These are phyloP conservation scores for Clitopilus hobsonii DNA, from an alignment of 768 basidiomycete genomes.

Conservation along the genomic window DNA sequence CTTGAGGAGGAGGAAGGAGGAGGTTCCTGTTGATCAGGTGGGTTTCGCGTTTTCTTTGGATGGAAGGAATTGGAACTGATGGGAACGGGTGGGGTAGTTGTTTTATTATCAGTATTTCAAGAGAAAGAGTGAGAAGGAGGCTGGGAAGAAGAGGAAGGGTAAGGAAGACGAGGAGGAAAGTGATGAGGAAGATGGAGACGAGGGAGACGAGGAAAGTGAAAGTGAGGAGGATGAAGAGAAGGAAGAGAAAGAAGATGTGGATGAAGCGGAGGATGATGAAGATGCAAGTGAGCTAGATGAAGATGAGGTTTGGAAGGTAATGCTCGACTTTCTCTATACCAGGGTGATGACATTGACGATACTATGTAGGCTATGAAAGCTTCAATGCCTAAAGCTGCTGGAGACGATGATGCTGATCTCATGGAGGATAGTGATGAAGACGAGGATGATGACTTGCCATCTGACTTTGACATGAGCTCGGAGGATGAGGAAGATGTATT, in stretches of 20 bases:
- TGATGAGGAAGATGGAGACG: slow-evolving; percentile 33
- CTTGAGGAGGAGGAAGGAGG: slow-evolving; percentile 59
- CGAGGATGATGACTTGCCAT: slow-evolving; percentile 18
- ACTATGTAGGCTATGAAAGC: slow-evolving; percentile 76
- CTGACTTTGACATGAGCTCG: slow-evolving; percentile 15
- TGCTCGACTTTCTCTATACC: no score
- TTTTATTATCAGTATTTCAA: slow-evolving; percentile 93
- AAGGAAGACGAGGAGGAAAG: slow-evolving; percentile 28
- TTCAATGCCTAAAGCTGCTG: slow-evolving; percentile 63
- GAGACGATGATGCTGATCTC: slow-evolving; percentile 29
- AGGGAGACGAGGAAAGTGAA: slow-evolving; percentile 33
- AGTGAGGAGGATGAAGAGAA: slow-evolving; percentile 35
- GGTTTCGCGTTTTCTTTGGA: slow-evolving; percentile 15
- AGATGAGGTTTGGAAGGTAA: slow-evolving; percentile 86
- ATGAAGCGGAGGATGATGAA: slow-evolving; percentile 32
- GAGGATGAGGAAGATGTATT: slow-evolving; percentile 12
- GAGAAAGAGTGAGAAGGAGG: slow-evolving; percentile 55
- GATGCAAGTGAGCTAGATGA: slow-evolving; percentile 50
- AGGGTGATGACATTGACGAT: no score
- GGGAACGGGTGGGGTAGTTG: slow-evolving; percentile 35
- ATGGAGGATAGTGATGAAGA: slow-evolving; percentile 12
- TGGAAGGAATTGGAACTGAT: background rate
- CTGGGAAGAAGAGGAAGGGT: slow-evolving; percentile 31
- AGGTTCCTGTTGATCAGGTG: slow-evolving; percentile 87
- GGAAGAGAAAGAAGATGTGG: slow-evolving; percentile 37